Evolutionary conservation across 1,284 basidiomycete genomes (phyloP), one percentile per base, ranked within the genome.

Genomic region (Puccinia hordei): DNA sequence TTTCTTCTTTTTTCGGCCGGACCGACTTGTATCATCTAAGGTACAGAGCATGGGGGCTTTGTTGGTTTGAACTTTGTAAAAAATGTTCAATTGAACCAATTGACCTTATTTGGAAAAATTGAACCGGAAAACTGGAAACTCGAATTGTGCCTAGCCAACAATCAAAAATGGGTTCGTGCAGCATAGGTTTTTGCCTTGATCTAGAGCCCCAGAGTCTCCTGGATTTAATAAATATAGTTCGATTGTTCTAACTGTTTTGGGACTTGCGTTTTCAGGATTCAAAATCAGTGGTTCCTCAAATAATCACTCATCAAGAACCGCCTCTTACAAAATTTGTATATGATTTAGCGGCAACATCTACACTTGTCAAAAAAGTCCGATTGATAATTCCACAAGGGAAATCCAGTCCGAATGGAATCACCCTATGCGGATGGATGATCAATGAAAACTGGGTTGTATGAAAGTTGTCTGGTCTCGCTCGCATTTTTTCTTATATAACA

Each of bases 381-480:
- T 71, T 71, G 68, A 33, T 71, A 0, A 15, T 33, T 24, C 46
- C 68, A 3, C 44, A 49, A 22, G 27, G 24, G 22, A 51, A 33
- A 19, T 33, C 46, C 27, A 53, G 24, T 38, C 68, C 46, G 15
- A 41, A 22, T 13, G 66, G 66, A 15, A 51, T 71, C 44, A 17
- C 68, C 46, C 46, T 71, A 5, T 71, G 68, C 22, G 68, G 68
- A 51, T 71, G 68, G 68, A 71, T 33, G 46, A 44, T 71, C 17
- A 71, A 71, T 71, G 68, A 71, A 71, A 27, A 71, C 51, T 71
- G 68, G 68, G 51, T 71, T n/a, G 27, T 71, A 33, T 71, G 24
- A 71, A 27, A 24, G 9, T 27, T n/a, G 22, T 6, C 57, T 19
- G 10, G 30, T 17, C 12, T 59, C n/a, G 2, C 30, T 59, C 33